Evolutionary conservation across 2,329 filamentous ascomycete species (phyloP).

Genomic region (Periconia macrospinosa): DNA sequence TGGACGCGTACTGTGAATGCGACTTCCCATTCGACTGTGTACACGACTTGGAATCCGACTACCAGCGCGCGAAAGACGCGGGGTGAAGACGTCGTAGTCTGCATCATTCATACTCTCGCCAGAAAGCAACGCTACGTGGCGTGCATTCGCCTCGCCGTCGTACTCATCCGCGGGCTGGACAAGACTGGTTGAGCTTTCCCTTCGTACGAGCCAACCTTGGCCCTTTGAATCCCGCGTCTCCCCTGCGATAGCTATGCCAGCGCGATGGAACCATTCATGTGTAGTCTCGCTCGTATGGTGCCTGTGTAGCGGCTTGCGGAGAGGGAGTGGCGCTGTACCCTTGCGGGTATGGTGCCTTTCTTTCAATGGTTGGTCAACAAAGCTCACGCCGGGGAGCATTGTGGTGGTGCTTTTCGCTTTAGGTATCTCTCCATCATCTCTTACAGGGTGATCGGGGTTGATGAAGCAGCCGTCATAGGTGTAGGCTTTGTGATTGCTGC

Average conservation of each 20-base stretch:
- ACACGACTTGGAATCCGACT: slow-evolving; percentile 43
- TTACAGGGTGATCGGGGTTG: slow-evolving; percentile 21
- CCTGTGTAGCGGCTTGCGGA: slow-evolving; percentile 24
- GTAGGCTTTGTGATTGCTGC: slow-evolving; percentile 26
- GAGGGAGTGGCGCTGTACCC: slow-evolving; percentile 29
- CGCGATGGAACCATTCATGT: slow-evolving; percentile 63
- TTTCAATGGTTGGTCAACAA: slow-evolving; percentile 17
- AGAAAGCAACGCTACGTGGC: slow-evolving; percentile 31
- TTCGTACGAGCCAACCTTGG: slow-evolving; percentile 62
- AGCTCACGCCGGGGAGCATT: slow-evolving; percentile 36
- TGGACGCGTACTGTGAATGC: slow-evolving; percentile 43
- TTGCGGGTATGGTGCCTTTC: slow-evolving; percentile 33
- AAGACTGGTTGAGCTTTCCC: slow-evolving; percentile 59
- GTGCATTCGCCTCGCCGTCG: slow-evolving; percentile 30
- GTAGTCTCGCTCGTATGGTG: slow-evolving; percentile 35
- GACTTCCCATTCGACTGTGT: slow-evolving; percentile 41
- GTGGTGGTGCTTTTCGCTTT: slow-evolving; percentile 52
- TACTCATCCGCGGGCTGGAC: slow-evolving; percentile 43
- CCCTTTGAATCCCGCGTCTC: slow-evolving; percentile 63
- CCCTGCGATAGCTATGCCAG: slow-evolving; percentile 59
- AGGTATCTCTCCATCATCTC: slow-evolving; percentile 41
- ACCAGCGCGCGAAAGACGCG: slow-evolving; percentile 29
- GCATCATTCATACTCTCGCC: slow-evolving; percentile 38
- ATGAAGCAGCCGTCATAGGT: slow-evolving; percentile 39
- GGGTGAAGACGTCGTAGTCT: slow-evolving; percentile 34